Base-by-base conservation (phyloP, 352 stramenopile genomes). In the Globisporangium radiosum region DNA sequence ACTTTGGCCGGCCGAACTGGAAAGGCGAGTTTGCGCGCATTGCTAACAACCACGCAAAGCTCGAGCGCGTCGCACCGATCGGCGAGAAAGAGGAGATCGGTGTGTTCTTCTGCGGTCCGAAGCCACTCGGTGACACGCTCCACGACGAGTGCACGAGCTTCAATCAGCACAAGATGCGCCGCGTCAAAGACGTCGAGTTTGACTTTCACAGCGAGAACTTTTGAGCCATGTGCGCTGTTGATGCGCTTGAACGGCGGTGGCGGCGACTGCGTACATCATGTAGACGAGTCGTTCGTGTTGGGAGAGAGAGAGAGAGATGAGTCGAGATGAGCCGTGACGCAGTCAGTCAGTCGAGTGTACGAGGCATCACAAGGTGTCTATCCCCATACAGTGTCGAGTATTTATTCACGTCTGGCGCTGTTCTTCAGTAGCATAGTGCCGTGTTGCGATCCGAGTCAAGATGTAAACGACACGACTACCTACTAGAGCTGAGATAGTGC, bases 1-100 rank as follows among this genome's bases (percentile, higher is more conserved):
- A 94, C 62, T 85, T 92, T 44, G 83, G 85, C 0, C 73, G 83
- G 0, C 85, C 85, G 0, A 68, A 94, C 62, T 95, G 86, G 86
- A 78, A 82, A 19, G 52, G 75, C 5, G 77, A 90, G 66, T 69
- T 92, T 19, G 50, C 74, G 11, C 72, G 71, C 14, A 81, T 95
- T 40, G 69, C 71, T 15, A 57, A 57, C 9, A 81, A 79, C 44
- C 73, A 81, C 60, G 66, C 66, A 3, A 63, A 47, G 3, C 51
- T 80, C 33, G 69, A 80, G 52, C 63, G 65, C 3, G 17, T 69
- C 6, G 53, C 68, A 10, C 57, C 54, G 9, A 58, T 65, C n/a
- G 61, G 65, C 3, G 71, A 78, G 15, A 64, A 70, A 3, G 76
- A 91, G 40, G 77, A 92, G 36, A 81, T 33, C 25, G 25, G 25